Evolutionary conservation across 768 basidiomycete species (phyloP), one percentile per base, ranked within the genome.

Genomic region (Lyophyllum shimeji): DNA sequence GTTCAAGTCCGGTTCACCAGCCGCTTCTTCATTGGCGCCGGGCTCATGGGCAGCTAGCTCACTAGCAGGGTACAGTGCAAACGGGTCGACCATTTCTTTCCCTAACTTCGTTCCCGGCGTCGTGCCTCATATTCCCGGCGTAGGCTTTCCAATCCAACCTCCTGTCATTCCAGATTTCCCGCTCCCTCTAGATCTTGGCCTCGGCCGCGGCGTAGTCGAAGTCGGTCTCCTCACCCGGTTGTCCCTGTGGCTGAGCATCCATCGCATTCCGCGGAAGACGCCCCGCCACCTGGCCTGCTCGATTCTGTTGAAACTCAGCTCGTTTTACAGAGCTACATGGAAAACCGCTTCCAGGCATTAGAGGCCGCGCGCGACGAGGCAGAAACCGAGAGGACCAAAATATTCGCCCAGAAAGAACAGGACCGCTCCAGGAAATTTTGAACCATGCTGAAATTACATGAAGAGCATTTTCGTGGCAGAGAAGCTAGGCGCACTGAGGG

Each of bases 321-420:
- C 12, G 15, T 37, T 13, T 37, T 37, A 13, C 4, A 57, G 29
- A 25, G 18, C 3, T 2, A 48, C 34, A 39, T 50, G 21, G 34
- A 57, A 20, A 15, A 42, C 13, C 39, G 46, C 7, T 57, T 57
- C 46, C 34, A 47, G 25, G 34, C n/a, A n/a, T 29, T 46, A 13
- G 56, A 57, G 18, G 45, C 37, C 9, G 50, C 21, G 27, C 33
- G 56, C 23, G 50, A 57, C 11, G 37, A 17, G 11, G 45, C 34
- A 1, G 56, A 57, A 29, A 37, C n/a, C 9, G 44, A 42, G 21
- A 52, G 56, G 27, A 24, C 31, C 2, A 23, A 31, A 2, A 7
- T 27, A 2, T 52, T 42, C 20, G 29, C 40, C 1, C n/a, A 52
- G 7, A 57, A 52, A 24, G 50, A 48, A 34, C 34, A 48, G 7